A percentile compares a stretch with the other conserved stretches of the same genome.
Conservation (phyloP, 2,329 filamentous ascomycete species). For the Lomentospora prolificans region DNA sequence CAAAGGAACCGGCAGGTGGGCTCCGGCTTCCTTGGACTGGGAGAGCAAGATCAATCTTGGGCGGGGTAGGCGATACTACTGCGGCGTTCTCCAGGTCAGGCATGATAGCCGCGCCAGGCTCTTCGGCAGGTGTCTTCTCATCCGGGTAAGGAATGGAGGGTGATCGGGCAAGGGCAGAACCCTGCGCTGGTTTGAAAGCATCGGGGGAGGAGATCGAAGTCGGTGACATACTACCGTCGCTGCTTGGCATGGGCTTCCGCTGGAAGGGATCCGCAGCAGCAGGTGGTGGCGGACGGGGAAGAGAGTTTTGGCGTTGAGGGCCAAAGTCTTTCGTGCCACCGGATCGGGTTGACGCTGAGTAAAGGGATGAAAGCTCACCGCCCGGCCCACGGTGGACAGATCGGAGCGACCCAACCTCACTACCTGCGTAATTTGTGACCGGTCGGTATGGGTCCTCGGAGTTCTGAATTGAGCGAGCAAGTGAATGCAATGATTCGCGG, state of each 20-base stretch:
- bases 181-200: not conserved
- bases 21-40: not conserved
- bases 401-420: slow-evolving; percentile 46
- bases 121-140: slow-evolving; percentile 16
- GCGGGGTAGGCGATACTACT: slow-evolving; percentile 15
- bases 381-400: slow-evolving; percentile 31
- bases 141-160: slow-evolving; percentile 21
- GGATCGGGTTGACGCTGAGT: slow-evolving; percentile 30
- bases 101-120: slow-evolving; percentile 16
- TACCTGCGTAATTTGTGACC: slow-evolving; percentile 44
- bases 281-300: slow-evolving; percentile 4
- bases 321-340: slow-evolving; percentile 13
- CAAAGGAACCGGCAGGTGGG: not conserved
- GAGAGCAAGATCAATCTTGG: slow-evolving; percentile 12
- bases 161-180: not conserved
- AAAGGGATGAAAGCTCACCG: slow-evolving; percentile 32
- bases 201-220: slow-evolving; percentile 3
- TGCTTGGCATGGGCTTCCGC: not conserved
- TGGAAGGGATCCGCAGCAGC: slow-evolving; percentile 10
- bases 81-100: slow-evolving; percentile 28
- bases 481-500: slow-evolving; percentile 74
- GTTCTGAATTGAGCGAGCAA: slow-evolving; percentile 65
- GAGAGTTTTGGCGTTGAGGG: slow-evolving; percentile 34
- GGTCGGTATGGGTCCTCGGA: slow-evolving; percentile 79
- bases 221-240: slow-evolving; percentile 8